Base-by-base conservation (phyloP, 140 eudicot species). In the Senecio squalidus region DNA sequence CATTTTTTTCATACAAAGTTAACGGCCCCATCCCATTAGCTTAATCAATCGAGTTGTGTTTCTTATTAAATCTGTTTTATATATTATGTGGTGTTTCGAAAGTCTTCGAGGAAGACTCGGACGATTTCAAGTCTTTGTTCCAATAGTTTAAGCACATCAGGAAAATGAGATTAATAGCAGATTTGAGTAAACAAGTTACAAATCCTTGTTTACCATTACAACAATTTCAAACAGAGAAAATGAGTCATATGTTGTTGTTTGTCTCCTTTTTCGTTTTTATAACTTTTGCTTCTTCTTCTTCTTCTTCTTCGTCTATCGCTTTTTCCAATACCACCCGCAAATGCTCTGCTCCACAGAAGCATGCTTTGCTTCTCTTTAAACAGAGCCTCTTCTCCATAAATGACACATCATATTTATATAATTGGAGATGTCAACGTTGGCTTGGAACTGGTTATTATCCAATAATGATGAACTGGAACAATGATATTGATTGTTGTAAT, bases 391-490 rank as follows among this genome's bases (percentile, higher is more conserved):
- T 14, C 17, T 58, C 67, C 16, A 34, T 15, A 0, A 16, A 24
- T 21, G 4, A 34, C 5, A 11, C 40, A 22, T 18, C 36, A 1
- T 10, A n/a, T n/a, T n/a, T n/a, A n/a, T n/a, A n/a, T 4, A 34
- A 13, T 11, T 49, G 55, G 3, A 0, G 2, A 0, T 39, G 26
- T 15, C 58, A 55, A 29, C 41, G 6, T 27, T 16, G 7, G 29
- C 28, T 44, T 47, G 66, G 61, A 31, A 38, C 30, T 10, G 15
- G 1, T 44, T 44, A 66, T 18, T 17, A 43, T 33, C 75, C 87
- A 30, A 39, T 68, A 27, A 69, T 64, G 55, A 64, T 5, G 51
- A 56, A 63, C 10, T 76, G 88, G 88, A 76, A 52, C 64, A 47
- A 9, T 4, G 55, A 43, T 55, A 64, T 49, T 1, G 78, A 77